Percentiles rank a stretch among this genome's conserved stretches.
phyloP scores from a whole-genome alignment of 1,139 yeast species.

The Meyerozyma sp. region DNA sequence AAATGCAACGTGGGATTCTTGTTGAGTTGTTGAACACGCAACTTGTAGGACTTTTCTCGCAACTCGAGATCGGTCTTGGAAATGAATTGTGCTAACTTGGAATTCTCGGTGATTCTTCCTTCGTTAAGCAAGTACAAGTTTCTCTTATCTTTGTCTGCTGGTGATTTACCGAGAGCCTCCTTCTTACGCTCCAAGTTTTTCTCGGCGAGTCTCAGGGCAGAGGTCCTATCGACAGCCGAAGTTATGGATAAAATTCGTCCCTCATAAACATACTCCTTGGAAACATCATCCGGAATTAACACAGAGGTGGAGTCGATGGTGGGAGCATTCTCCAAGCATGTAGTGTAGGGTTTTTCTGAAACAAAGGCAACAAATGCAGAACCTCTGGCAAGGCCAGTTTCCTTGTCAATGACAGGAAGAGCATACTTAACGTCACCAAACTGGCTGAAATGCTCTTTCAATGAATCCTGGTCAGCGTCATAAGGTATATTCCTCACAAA shows the following conservation, averaged over 20 bases:
- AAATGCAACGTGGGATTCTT: slow-evolving; percentile 88
- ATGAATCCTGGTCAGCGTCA: slow-evolving; percentile 79
- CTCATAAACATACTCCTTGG: slow-evolving; percentile 83
- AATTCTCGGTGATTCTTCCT: slow-evolving; percentile 81
- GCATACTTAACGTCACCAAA: slow-evolving; percentile 93
- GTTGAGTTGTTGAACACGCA: slow-evolving; percentile 85
- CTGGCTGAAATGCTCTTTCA: slow-evolving; percentile 69
- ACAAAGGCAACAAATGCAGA: slow-evolving; percentile 91
- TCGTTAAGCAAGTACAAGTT: slow-evolving; percentile 83
- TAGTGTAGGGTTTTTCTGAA: slow-evolving; percentile 53
- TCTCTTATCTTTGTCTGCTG: slow-evolving; percentile 77
- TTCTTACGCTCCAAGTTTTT: slow-evolving; percentile 69
- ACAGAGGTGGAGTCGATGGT: slow-evolving; percentile 69
- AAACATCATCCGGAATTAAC: slow-evolving; percentile 86
- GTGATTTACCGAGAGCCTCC: slow-evolving; percentile 74
- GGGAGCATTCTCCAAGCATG: slow-evolving; percentile 78
- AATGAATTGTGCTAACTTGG: slow-evolving; percentile 69
- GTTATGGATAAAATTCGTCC: slow-evolving; percentile 84
- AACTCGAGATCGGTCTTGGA: slow-evolving; percentile 75
- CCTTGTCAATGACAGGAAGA: slow-evolving; percentile 83
- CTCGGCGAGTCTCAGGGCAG: slow-evolving; percentile 75
- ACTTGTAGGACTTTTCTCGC: slow-evolving; percentile 80
- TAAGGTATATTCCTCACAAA: slow-evolving; percentile 93
- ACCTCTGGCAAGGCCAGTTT: slow-evolving; percentile 84
- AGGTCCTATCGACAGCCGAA: slow-evolving; percentile 80